A percentile compares a stretch with the other conserved stretches of the same genome.
Conservation (phyloP, 257 asterid genomes). For the Solanum chilense region DNA sequence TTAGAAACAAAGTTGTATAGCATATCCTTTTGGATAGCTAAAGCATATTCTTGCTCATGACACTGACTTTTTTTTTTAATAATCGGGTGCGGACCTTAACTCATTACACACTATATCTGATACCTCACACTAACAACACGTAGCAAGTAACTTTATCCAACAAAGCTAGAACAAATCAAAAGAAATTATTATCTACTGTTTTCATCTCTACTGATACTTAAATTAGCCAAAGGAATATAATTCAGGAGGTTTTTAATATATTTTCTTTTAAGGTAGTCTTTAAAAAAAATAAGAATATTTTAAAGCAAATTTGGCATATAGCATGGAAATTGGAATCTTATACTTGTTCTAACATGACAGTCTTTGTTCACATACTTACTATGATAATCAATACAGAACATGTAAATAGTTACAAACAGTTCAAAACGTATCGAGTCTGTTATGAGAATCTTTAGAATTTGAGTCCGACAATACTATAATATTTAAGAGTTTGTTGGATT, state of each 20-base stretch:
- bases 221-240: background rate
- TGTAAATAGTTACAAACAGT: no score
- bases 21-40: background rate
- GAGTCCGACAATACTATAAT: no score
- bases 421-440: no score
- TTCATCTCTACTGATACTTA: background rate
- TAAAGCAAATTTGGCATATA: background rate
- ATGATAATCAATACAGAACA: no score
- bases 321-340: background rate
- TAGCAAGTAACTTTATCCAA: background rate
- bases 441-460: no score
- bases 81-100: background rate
- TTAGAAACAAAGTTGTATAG: background rate
- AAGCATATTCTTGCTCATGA: background rate
- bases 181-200: background rate
- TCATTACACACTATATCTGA: background rate
- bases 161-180: background rate
- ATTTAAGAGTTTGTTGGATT: no score
- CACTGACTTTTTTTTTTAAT: no score
- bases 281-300: background rate
- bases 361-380: no score
- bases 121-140: no score
- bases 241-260: background rate
- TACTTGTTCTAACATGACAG: no score
- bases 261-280: background rate